Conservation (phyloP, 2,329 filamentous ascomycete species). For the Epichloe uncinata region DNA sequence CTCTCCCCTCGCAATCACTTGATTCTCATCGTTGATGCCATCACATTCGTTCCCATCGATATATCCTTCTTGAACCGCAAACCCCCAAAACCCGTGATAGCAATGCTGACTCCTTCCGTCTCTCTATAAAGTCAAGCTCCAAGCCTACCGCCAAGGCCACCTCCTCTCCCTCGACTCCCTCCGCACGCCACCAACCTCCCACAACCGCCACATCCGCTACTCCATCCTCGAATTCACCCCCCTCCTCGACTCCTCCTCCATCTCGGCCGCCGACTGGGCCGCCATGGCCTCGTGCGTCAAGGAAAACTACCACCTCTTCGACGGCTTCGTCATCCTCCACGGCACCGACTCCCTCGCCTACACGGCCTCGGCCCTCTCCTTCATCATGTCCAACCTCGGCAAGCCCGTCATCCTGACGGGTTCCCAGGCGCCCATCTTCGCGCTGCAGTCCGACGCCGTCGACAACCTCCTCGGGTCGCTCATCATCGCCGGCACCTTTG, state of each 20-base stretch:
- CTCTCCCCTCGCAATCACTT: neutral
- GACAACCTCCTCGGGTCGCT: constrained; percentile 82
- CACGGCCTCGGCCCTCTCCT: constrained; percentile 78
- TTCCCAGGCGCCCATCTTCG: constrained; percentile 74
- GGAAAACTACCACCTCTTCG: constrained; percentile 77
- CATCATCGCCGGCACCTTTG: constrained; percentile 83
- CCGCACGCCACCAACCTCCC: constrained; percentile 67
- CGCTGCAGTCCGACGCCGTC: constrained; percentile 80
- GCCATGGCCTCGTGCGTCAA: constrained; percentile 68
- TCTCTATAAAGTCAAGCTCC: constrained; percentile 28
- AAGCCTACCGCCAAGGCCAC: constrained; percentile 37
- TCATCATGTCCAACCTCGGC: constrained; percentile 83
- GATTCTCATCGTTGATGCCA: neutral
- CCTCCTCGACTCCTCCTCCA: constrained; percentile 79
- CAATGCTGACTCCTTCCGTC: neutral
- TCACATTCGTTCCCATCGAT: neutral
- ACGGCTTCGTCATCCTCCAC: constrained; percentile 83
- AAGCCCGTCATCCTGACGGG: constrained; percentile 85
- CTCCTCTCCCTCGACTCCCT: constrained; percentile 49
- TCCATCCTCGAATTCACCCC: constrained; percentile 69
- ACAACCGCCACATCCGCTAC: constrained; percentile 71
- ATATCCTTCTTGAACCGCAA: neutral
- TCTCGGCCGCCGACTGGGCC: constrained; percentile 75
- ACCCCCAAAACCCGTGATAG: neutral
- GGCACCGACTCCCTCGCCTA: constrained; percentile 85